Conservation (phyloP, 2,329 filamentous ascomycete species). For the Aspergillus jensenii region DNA sequence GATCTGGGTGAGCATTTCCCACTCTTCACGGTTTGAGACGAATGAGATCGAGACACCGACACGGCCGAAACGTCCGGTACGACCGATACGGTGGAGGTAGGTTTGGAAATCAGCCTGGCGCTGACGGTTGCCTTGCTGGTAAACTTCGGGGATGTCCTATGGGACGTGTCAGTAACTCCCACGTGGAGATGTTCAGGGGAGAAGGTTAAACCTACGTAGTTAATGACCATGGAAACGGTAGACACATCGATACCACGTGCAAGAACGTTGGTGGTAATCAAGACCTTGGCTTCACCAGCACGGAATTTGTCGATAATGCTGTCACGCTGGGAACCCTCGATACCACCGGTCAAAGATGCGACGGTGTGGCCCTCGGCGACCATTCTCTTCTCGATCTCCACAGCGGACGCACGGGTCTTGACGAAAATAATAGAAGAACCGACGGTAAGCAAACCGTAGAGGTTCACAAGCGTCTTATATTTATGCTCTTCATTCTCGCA, state of each 20-base stretch:
- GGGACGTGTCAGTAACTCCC: neutral
- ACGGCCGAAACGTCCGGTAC: conserved; percentile 93
- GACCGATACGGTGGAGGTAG: conserved; percentile 95
- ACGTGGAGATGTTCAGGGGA: neutral
- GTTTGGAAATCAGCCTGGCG: conserved; percentile 84
- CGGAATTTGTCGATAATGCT: conserved; percentile 83
- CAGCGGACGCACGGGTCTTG: conserved; percentile 83
- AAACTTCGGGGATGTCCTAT: conserved; percentile 67
- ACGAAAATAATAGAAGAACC: conserved; percentile 98
- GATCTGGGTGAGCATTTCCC: conserved; percentile 75
- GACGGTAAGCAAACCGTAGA: conserved; percentile 95
- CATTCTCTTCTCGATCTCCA: conserved; percentile 84
- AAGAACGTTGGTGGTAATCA: conserved; percentile 96
- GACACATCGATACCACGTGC: conserved; percentile 92
- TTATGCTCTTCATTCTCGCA: conserved; percentile 80
- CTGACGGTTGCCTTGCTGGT: conserved; percentile 57
- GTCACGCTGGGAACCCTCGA: conserved; percentile 82
- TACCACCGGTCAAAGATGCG: conserved; percentile 81
- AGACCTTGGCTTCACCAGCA: conserved; percentile 82
- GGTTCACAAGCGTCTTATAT: conserved; percentile 82
- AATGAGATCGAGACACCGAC: conserved; percentile 96
- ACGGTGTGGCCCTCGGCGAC: conserved; percentile 86
- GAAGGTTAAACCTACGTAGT: conserved; percentile 62
- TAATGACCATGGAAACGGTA: conserved; percentile 95
- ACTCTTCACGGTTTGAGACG: conserved; percentile 82